Evolutionary conservation across 257 asterid genomes (phyloP).

Genomic region (Petunia axillaris): DNA sequence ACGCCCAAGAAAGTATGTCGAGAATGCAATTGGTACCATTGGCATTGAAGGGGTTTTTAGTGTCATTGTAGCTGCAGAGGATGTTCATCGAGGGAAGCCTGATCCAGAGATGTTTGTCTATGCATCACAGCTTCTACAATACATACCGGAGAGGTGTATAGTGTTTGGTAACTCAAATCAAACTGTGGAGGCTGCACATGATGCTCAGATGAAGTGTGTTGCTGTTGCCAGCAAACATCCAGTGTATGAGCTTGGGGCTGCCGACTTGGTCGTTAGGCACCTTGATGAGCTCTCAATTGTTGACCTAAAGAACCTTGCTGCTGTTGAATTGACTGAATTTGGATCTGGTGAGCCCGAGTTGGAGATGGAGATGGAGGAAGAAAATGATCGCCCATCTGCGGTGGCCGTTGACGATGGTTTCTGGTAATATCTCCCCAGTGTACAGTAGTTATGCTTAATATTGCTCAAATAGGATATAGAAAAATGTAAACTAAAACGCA

Average conservation of each 20-base stretch:
- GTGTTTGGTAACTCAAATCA: constrained; percentile 92
- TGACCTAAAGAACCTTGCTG: constrained; percentile 89
- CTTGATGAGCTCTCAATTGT: constrained; percentile 87
- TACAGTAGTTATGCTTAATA: constrained; percentile 44
- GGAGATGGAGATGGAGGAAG: constrained; percentile 91
- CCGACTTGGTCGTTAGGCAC: constrained; percentile 76
- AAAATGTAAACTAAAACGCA: constrained; percentile 27
- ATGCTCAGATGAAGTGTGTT: constrained; percentile 92
- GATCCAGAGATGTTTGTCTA: constrained; percentile 95
- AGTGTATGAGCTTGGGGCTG: constrained; percentile 85
- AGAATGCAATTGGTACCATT: constrained; percentile 60
- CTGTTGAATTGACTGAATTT: constrained; percentile 66
- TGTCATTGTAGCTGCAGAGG: constrained; percentile 84
- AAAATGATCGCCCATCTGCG: constrained; percentile 50
- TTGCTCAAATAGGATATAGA: constrained; percentile 35
- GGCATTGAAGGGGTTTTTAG: constrained; percentile 74
- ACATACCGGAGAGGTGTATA: constrained; percentile 83
- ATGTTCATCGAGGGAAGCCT: constrained; percentile 89
- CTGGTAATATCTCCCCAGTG: constrained; percentile 62
- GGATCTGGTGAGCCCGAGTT: constrained; percentile 65
- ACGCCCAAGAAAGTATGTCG: constrained; percentile 70
- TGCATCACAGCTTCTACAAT: constrained; percentile 81
- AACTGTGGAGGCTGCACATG: constrained; percentile 96
- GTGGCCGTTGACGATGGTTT: constrained; percentile 66
- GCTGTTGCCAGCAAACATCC: constrained; percentile 95